phyloP scores from a whole-genome alignment of 306 rosid species.

The Quercus bicolor region DNA sequence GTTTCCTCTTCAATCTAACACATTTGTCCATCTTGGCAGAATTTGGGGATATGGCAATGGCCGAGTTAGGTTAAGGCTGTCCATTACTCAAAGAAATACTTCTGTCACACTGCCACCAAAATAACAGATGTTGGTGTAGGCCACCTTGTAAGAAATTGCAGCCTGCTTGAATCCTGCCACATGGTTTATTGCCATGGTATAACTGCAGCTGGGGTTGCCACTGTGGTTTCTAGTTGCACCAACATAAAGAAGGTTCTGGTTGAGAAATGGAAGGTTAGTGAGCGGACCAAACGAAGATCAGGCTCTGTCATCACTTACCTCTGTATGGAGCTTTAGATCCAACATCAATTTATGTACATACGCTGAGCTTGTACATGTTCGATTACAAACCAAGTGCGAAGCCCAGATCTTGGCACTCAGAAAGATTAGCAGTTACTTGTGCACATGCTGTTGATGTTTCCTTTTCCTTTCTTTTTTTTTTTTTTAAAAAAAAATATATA shows the following conservation, averaged over 20 bases:
- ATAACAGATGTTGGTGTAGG: constrained; percentile 80
- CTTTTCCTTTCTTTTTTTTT: not conserved
- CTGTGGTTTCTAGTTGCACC: constrained; percentile 78
- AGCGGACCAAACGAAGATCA: constrained; percentile 78
- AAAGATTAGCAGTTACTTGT: not conserved
- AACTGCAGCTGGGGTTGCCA: constrained; percentile 80
- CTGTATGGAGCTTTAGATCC: constrained; percentile 63
- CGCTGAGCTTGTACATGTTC: not conserved
- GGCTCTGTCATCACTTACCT: constrained; percentile 78
- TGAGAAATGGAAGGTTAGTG: constrained; percentile 97
- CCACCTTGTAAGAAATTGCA: constrained; percentile 71
- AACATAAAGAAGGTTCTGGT: constrained; percentile 85
- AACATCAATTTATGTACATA: constrained; percentile 3
- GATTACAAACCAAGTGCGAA: not conserved
- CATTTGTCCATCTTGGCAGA: constrained; percentile 39
- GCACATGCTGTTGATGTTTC: not conserved
- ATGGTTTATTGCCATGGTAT: constrained; percentile 86
- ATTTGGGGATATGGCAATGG: constrained; percentile 85
- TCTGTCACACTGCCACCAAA: constrained; percentile 81
- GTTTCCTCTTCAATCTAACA: constrained; percentile 1
- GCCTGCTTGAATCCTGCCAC: constrained; percentile 75
- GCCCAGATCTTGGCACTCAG: not conserved
- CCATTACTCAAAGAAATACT: constrained; percentile 70
- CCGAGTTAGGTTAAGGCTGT: constrained; percentile 81
- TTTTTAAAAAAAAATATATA: not conserved